phyloP scores from a whole-genome alignment of 805 yeast species.

The Candida maltosa region DNA sequence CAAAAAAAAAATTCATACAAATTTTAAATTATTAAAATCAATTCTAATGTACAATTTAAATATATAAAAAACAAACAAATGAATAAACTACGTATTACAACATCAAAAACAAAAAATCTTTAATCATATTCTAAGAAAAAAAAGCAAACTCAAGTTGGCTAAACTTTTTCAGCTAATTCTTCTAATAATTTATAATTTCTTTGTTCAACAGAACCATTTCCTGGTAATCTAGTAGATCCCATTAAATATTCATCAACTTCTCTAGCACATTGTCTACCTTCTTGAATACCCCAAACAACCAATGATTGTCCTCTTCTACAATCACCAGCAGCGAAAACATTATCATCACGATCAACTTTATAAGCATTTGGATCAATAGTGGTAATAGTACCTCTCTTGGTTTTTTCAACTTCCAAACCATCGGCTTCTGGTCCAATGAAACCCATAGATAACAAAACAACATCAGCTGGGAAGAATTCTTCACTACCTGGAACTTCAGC shows the following conservation, averaged over 20 bases:
- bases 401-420: conserved; percentile 62
- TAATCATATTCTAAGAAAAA: no score
- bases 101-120: no score
- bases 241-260: conserved; percentile 79
- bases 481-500: conserved; percentile 94
- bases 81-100: no score
- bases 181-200: conserved; percentile 75
- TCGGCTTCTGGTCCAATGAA: conserved; percentile 94
- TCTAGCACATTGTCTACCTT: conserved; percentile 97
- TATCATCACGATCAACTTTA: conserved; percentile 58
- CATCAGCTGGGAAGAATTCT: conserved; percentile 91
- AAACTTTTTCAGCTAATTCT: conserved; percentile 66
- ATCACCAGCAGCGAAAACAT: conserved; percentile 94
- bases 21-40: not conserved
- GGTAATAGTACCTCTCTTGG: conserved; percentile 81
- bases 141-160: no score
- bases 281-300: conserved; percentile 99
- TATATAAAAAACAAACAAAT: not conserved
- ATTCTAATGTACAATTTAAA: not conserved
- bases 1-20: not conserved
- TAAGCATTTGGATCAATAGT: conserved; percentile 63
- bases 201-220: conserved; percentile 88
- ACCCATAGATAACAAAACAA: conserved; percentile 94
- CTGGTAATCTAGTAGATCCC: conserved; percentile 83
- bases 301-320: conserved; percentile 98